phyloP scores from a whole-genome alignment of 371 early-diverging fungal genomes.

The Coemansia sp. region DNA sequence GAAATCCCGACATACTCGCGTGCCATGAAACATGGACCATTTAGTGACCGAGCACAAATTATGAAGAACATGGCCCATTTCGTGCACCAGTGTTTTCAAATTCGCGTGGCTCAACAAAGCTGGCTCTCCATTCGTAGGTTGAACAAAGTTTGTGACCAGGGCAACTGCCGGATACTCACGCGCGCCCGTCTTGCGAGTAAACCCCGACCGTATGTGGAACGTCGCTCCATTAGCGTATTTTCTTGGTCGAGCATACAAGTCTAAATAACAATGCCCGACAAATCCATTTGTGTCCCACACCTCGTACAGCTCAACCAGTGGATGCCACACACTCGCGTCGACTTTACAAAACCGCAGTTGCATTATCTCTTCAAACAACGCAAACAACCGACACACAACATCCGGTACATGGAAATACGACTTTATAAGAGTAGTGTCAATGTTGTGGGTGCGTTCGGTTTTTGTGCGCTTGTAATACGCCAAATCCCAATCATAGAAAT shows the following conservation, averaged over 20 bases:
- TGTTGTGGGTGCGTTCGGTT: background rate
- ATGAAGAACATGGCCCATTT: slow-evolving; percentile 14
- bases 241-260: background rate
- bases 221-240: background rate
- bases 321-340: background rate
- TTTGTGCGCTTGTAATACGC: background rate
- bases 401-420: background rate
- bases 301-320: background rate
- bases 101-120: background rate
- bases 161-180: background rate
- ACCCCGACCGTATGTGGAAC: background rate
- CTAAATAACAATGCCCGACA: background rate
- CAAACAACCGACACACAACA: background rate
- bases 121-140: background rate
- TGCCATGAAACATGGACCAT: slow-evolving; percentile 12
- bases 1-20: background rate
- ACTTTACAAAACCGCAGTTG: background rate
- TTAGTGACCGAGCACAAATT: background rate
- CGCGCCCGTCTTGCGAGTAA: background rate
- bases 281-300: background rate
- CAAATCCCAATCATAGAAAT: background rate
- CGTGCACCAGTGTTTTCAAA: slow-evolving; percentile 10
- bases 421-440: background rate
- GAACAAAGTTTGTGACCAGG: background rate
- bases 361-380: background rate